Evolutionary conservation across 306 rosid genomes (phyloP).

Genomic region (Medicago arabica): DNA sequence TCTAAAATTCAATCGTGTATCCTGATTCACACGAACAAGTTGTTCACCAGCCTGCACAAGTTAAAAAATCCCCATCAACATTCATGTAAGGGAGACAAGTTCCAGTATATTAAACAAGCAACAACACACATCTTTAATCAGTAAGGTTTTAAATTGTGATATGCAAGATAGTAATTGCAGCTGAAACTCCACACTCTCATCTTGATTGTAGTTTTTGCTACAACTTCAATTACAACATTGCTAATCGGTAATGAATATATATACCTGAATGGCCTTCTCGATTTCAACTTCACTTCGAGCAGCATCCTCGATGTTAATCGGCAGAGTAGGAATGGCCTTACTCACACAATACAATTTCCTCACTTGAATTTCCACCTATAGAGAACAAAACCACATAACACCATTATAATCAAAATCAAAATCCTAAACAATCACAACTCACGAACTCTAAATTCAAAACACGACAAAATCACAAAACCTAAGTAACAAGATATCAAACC

Average conservation of each 20-base stretch:
- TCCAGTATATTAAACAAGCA: neutral
- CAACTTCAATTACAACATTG: neutral
- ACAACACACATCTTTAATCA: neutral
- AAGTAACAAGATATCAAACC: neutral
- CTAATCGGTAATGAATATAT: slow-evolving; percentile 24
- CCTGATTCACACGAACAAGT: slow-evolving; percentile 89
- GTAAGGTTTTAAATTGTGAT: neutral
- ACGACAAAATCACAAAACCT: neutral
- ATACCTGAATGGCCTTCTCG: slow-evolving; percentile 75
- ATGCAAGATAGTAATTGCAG: neutral
- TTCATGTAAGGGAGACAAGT: neutral
- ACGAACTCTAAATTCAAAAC: slow-evolving; percentile 21
- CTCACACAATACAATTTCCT: slow-evolving; percentile 70
- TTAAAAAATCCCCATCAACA: slow-evolving; percentile 38
- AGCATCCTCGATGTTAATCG: slow-evolving; percentile 87
- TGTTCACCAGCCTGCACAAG: slow-evolving; percentile 76
- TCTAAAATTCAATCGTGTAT: slow-evolving; percentile 76
- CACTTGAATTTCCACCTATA: slow-evolving; percentile 88
- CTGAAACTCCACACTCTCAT: neutral
- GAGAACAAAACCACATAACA: slow-evolving; percentile 8
- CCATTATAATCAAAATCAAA: slow-evolving; percentile 3
- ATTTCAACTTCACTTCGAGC: slow-evolving; percentile 83
- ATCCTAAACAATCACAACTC: neutral
- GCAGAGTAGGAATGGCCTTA: slow-evolving; percentile 73
- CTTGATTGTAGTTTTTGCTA: neutral